Conservation (phyloP, 805 yeast species). For the Zygoascus ofunaensis region DNA sequence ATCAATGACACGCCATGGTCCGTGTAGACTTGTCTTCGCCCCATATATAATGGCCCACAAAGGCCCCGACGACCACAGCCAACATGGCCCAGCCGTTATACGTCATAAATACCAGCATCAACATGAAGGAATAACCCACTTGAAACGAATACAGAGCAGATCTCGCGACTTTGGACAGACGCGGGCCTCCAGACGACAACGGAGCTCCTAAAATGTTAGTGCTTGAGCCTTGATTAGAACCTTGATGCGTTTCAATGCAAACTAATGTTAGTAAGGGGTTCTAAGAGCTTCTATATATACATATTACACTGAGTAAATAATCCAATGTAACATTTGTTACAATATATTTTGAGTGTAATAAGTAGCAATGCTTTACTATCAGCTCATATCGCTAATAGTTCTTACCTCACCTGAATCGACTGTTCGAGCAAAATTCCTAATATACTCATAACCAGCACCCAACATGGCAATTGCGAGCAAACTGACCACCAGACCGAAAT, state of each 20-base stretch:
- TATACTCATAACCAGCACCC: conserved; percentile 52
- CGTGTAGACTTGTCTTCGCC: conserved; percentile 21
- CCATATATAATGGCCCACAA: conserved; percentile 59
- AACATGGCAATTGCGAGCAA: conserved; percentile 40
- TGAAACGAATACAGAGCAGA: conserved; percentile 47
- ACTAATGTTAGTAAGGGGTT: too few relatives aligned
- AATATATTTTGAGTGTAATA: too few relatives aligned
- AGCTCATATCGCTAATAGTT: neutral
- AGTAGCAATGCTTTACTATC: too few relatives aligned
- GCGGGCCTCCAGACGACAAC: neutral
- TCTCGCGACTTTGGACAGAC: conserved; percentile 4
- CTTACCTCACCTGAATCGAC: conserved; percentile 9
- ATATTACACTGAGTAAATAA: too few relatives aligned
- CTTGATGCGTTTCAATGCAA: too few relatives aligned
- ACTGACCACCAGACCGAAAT: conserved; percentile 43
- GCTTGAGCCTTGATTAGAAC: neutral
- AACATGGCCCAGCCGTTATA: conserved; percentile 80
- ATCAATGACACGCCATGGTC: conserved; percentile 22
- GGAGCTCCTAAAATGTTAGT: neutral
- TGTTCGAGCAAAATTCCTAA: conserved; percentile 28
- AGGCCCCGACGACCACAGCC: conserved; percentile 64
- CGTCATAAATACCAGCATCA: conserved; percentile 71
- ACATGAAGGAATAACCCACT: conserved; percentile 54
- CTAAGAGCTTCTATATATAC: too few relatives aligned
- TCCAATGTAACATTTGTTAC: too few relatives aligned